Evolutionary conservation across 1,139 yeast genomes (phyloP).

Genomic region (Starmera stellimalicola): DNA sequence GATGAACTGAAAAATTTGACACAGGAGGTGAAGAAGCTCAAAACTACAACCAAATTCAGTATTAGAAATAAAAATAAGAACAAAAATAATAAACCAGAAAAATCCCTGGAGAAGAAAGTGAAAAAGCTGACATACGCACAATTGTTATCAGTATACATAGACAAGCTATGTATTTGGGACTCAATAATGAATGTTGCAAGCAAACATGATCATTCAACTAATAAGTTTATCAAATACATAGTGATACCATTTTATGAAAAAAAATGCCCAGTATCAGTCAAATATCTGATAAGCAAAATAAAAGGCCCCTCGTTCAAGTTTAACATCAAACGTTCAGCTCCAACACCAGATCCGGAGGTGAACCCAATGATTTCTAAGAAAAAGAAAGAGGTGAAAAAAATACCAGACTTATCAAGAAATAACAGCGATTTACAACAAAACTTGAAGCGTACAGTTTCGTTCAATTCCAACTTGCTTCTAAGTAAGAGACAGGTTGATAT

Average conservation of each 20-base stretch:
- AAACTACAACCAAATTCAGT: slow-evolving; percentile 25
- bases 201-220: slow-evolving; percentile 27
- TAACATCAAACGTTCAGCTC: slow-evolving; percentile 1
- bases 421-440: slow-evolving; percentile 19
- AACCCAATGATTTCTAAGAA: slow-evolving; percentile 9
- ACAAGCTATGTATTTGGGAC: slow-evolving; percentile 48
- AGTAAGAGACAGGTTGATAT: slow-evolving; percentile 42
- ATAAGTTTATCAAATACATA: slow-evolving; percentile 45
- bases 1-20: slow-evolving; percentile 24
- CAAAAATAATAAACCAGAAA: slow-evolving; percentile 29
- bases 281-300: slow-evolving; percentile 37
- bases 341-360: not conserved
- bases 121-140: slow-evolving; percentile 11
- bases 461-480: slow-evolving; percentile 29
- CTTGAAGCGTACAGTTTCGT: slow-evolving; percentile 19
- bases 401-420: slow-evolving; percentile 24
- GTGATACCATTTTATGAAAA: slow-evolving; percentile 45
- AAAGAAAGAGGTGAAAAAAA: slow-evolving; percentile 12
- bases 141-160: slow-evolving; percentile 36
- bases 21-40: slow-evolving; percentile 13
- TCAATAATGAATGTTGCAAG: slow-evolving; percentile 30
- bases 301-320: slow-evolving; percentile 37
- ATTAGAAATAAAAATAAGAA: slow-evolving; percentile 27
- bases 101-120: slow-evolving; percentile 16
- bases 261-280: slow-evolving; percentile 37